A percentile compares a stretch with the other conserved stretches of the same genome.
phyloP scores from a whole-genome alignment of 2,329 filamentous ascomycete genomes.

The Beauveria australis region DNA sequence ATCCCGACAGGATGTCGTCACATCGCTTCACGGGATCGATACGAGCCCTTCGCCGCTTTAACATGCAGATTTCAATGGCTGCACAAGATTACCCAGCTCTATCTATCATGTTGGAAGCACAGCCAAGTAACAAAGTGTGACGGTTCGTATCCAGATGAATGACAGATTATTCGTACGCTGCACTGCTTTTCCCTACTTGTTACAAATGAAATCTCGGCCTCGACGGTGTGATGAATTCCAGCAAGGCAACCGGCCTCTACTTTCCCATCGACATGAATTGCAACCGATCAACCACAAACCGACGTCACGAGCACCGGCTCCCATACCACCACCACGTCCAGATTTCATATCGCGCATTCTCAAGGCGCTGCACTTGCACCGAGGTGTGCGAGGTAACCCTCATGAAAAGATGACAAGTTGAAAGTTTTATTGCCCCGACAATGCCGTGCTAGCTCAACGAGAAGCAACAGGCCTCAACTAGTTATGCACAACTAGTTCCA shows the following conservation, averaged over 20 bases:
- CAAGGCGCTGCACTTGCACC: background rate
- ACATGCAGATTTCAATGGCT: background rate
- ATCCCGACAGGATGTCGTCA: background rate
- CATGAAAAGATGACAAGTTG: no score
- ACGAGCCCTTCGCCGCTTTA: background rate
- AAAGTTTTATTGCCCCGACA: no score
- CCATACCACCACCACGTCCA: background rate
- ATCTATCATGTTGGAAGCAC: background rate
- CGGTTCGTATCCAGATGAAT: background rate
- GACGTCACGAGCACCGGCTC: background rate
- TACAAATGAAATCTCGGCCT: background rate
- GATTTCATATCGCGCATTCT: background rate
- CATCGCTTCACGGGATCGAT: background rate
- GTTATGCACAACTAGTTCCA: no score
- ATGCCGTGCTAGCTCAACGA: background rate
- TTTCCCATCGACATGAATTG: background rate
- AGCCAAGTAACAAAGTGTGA: background rate
- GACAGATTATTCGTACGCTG: background rate
- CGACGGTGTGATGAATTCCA: background rate
- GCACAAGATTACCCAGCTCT: background rate
- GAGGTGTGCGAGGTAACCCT: no score
- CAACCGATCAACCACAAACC: background rate
- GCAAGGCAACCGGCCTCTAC: background rate
- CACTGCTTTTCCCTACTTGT: background rate
- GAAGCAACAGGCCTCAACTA: background rate